A percentile compares a stretch with the other conserved stretches of the same genome.
Conservation (phyloP, 495 filamentous ascomycete genomes). For the Hyaloscypha finlandica region DNA sequence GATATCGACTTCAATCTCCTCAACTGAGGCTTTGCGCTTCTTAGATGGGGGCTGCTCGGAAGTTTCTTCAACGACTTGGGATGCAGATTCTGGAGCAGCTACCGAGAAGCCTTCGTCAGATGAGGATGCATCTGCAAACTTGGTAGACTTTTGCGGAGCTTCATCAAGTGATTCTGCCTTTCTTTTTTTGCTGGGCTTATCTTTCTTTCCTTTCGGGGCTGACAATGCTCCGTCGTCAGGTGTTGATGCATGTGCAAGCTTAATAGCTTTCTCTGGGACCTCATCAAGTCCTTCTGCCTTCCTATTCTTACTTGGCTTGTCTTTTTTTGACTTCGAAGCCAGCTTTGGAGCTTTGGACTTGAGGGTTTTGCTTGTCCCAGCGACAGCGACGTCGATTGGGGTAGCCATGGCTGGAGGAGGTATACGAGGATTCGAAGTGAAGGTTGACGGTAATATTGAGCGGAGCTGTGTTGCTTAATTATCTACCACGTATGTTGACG, state of each 20-base stretch:
- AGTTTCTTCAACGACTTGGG: slow-evolving; percentile 3
- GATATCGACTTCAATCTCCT: slow-evolving; percentile 88
- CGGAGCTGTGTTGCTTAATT: not conserved
- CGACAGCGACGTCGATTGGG: not conserved
- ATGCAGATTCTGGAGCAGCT: not conserved
- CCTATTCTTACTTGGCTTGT: slow-evolving; percentile 33
- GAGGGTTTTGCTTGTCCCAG: not conserved
- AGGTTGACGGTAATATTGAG: not conserved
- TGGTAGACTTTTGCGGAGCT: not conserved
- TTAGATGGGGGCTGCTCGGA: slow-evolving; percentile 46
- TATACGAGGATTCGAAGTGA: not conserved
- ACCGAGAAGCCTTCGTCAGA: not conserved
- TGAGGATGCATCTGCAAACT: not conserved
- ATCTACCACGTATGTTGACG: not conserved
- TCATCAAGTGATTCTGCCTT: slow-evolving; percentile 19
- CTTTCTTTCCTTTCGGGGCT: slow-evolving; percentile 24
- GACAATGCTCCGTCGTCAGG: not conserved
- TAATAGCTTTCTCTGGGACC: not conserved
- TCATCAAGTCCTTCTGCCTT: slow-evolving; percentile 16
- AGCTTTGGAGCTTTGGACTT: not conserved
- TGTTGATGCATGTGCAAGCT: not conserved
- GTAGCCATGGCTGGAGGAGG: not conserved
- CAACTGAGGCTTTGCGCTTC: slow-evolving; percentile 66
- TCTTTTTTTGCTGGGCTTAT: slow-evolving; percentile 33
- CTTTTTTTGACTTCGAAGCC: slow-evolving; percentile 23